Evolutionary conservation across 2,329 filamentous ascomycete species (phyloP).

Genomic region (Pleoardoris graminearum): DNA sequence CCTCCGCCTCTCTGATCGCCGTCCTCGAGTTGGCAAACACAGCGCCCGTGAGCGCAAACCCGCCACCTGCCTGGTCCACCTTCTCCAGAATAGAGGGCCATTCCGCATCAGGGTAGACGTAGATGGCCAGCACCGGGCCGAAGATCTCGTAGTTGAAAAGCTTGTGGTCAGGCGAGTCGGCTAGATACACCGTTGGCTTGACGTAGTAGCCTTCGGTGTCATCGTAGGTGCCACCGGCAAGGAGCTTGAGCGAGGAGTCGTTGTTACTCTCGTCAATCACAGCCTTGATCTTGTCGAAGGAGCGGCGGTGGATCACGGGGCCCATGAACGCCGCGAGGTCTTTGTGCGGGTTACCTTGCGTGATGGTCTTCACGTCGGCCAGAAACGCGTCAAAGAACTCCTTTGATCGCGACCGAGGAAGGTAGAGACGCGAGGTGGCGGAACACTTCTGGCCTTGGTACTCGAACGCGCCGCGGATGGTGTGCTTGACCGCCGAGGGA

Average conservation of each 20-base stretch:
- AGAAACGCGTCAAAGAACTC: constrained; percentile 68
- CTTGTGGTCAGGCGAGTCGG: constrained; percentile 70
- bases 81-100: constrained; percentile 58
- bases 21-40: constrained; percentile 71
- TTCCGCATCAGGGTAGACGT: constrained; percentile 73
- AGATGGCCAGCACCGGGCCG: constrained; percentile 72
- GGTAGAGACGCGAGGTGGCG: constrained; percentile 77
- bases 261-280: constrained; percentile 77
- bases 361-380: constrained; percentile 67
- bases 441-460: constrained; percentile 91
- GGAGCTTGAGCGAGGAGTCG: constrained; percentile 69
- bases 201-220: constrained; percentile 77
- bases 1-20: constrained; percentile 68
- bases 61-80: constrained; percentile 65
- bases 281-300: constrained; percentile 75
- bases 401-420: constrained; percentile 72
- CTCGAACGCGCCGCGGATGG: constrained; percentile 82
- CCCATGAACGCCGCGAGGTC: constrained; percentile 77
- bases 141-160: constrained; percentile 79
- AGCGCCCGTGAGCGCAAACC: constrained; percentile 73
- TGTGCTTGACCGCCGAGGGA: constrained; percentile 76
- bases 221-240: constrained; percentile 76
- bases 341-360: constrained; percentile 66
- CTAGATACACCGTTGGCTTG: constrained; percentile 77
- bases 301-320: constrained; percentile 77